Evolutionary conservation across 371 early-diverging fungal genomes (phyloP).

Genomic region (Rhizopus sp.): DNA sequence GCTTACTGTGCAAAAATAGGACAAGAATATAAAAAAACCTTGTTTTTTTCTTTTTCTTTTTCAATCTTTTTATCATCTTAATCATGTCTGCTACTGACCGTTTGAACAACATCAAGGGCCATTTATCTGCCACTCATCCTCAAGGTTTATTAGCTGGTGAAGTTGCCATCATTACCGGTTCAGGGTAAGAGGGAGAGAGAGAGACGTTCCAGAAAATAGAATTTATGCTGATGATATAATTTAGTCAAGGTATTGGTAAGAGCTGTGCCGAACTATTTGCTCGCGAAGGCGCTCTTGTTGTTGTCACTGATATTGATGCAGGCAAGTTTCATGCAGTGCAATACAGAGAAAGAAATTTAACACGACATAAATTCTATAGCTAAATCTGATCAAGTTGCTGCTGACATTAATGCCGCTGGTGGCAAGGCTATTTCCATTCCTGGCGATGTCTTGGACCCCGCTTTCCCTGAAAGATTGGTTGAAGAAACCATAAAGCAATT

Average conservation of each 20-base stretch:
- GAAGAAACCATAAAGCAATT: slow-evolving; percentile 62
- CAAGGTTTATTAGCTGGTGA: slow-evolving; percentile 72
- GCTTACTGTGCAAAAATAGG: neutral
- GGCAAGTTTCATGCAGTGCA: slow-evolving; percentile 11
- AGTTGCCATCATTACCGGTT: slow-evolving; percentile 83
- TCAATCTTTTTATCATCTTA: slow-evolving; percentile 7
- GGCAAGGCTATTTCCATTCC: slow-evolving; percentile 63
- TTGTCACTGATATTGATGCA: slow-evolving; percentile 67
- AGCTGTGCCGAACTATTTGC: slow-evolving; percentile 75
- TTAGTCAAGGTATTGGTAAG: slow-evolving; percentile 73
- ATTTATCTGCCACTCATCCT: slow-evolving; percentile 53
- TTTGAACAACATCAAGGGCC: slow-evolving; percentile 50
- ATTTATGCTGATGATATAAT: neutral
- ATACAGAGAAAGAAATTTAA: neutral
- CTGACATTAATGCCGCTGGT: slow-evolving; percentile 60
- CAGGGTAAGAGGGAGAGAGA: slow-evolving; percentile 55
- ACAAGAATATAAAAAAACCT: slow-evolving; percentile 1
- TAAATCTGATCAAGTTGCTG: slow-evolving; percentile 62
- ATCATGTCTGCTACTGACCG: slow-evolving; percentile 54
- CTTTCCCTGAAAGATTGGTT: slow-evolving; percentile 62
- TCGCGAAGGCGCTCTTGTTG: slow-evolving; percentile 77
- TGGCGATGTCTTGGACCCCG: slow-evolving; percentile 56
- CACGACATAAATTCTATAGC: slow-evolving; percentile 19
- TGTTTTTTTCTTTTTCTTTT: slow-evolving; percentile 13
- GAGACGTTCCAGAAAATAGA: neutral